phyloP scores from a whole-genome alignment of 108 stramenopile genomes.

The Epipyxis sp. region DNA sequence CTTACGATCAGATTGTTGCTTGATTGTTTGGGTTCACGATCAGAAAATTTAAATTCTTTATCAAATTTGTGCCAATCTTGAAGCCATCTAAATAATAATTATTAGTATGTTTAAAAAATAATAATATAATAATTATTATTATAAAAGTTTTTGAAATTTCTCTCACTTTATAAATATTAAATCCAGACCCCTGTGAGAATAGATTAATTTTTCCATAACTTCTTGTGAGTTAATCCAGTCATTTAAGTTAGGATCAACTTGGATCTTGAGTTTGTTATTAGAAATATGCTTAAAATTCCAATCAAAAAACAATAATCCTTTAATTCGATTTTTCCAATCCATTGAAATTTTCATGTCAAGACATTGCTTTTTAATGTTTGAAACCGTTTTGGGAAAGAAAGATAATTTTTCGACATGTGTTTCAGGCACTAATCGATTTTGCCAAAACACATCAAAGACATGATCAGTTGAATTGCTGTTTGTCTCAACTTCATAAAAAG shows the following conservation, averaged over 20 bases:
- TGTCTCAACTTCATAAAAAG: conserved; percentile 9
- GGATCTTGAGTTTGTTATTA: conserved; percentile 48
- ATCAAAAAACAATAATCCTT: conserved; percentile 47
- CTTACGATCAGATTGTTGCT: no score
- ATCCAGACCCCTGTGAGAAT: no score
- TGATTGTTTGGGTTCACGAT: no score
- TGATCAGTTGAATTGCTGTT: conserved; percentile 5
- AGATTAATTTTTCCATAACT: background rate
- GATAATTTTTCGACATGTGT: conserved; percentile 34
- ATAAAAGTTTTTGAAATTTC: no score
- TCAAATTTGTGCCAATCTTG: no score
- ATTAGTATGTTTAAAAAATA: no score
- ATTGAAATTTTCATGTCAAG: background rate
- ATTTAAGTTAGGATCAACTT: background rate
- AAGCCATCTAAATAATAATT: no score
- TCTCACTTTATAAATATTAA: no score
- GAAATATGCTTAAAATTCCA: conserved; percentile 45
- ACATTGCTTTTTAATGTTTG: conserved; percentile 33
- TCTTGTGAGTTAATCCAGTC: background rate
- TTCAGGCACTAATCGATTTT: conserved; percentile 44
- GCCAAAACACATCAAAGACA: conserved; percentile 43
- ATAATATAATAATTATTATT: no score
- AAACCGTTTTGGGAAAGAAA: conserved; percentile 36
- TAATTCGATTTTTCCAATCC: conserved; percentile 38
- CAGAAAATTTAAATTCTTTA: no score